Conservation (phyloP, 208 protist genomes). For the Trypanosoma caninum region DNA sequence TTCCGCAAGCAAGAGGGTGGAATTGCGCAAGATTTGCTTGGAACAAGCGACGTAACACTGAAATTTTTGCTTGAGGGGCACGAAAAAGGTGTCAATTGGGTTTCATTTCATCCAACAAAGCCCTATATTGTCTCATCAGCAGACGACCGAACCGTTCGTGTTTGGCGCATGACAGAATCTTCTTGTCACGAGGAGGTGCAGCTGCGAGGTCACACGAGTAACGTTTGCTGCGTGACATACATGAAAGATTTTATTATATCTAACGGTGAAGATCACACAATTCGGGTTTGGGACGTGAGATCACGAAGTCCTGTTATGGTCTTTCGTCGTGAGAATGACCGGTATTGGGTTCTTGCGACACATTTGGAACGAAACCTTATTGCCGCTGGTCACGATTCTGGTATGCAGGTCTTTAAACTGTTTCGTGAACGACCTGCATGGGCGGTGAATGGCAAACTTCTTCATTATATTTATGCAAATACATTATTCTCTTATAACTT, state of each 20-base stretch:
- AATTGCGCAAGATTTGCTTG: conserved; percentile 93
- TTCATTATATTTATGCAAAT: conserved; percentile 64
- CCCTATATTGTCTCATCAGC: conserved; percentile 95
- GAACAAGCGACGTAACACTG: conserved; percentile 90
- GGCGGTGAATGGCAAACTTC: conserved; percentile 32
- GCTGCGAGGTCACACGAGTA: conserved; percentile 96
- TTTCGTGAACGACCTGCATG: conserved; percentile 94
- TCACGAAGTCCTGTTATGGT: conserved; percentile 75
- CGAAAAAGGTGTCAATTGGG: conserved; percentile 99
- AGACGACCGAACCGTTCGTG: conserved; percentile 97
- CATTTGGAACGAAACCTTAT: conserved; percentile 95
- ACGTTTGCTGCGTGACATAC: conserved; percentile 97
- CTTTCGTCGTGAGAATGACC: conserved; percentile 94
- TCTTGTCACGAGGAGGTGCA: conserved; percentile 91
- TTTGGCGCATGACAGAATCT: conserved; percentile 94
- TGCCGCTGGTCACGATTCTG: conserved; percentile 96
- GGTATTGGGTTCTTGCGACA: conserved; percentile 98
- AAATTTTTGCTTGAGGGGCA: conserved; percentile 98
- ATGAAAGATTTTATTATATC: conserved; percentile 96
- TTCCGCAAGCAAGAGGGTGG: conserved; percentile 54
- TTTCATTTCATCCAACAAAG: conserved; percentile 96
- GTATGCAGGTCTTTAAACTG: conserved; percentile 98
- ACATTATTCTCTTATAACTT: conserved; percentile 49
- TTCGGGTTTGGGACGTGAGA: conserved; percentile 93
- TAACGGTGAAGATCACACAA: conserved; percentile 94